phyloP scores from a whole-genome alignment of 805 yeast species.

The Helenozyma baotianmanensis region DNA sequence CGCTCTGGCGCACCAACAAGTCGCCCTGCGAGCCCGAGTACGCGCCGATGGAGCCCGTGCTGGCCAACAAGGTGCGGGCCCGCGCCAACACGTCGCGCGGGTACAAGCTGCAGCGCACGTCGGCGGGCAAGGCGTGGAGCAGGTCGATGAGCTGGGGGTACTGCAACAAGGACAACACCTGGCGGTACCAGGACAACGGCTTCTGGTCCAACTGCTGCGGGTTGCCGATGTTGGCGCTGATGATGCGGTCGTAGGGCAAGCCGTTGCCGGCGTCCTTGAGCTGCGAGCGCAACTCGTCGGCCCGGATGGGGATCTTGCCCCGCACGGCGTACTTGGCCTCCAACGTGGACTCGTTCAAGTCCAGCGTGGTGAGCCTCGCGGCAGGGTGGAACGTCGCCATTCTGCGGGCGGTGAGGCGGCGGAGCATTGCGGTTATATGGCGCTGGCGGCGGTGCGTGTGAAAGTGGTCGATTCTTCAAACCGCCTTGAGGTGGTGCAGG shows the following conservation, averaged over 20 bases:
- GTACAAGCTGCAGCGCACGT: conserved; percentile 26
- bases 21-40: conserved; percentile 94
- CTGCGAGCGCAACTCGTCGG: conserved; percentile 70
- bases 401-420: too few relatives aligned
- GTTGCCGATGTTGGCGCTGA: conserved; percentile 93
- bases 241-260: conserved; percentile 71
- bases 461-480: too few relatives aligned
- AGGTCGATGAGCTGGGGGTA: conserved; percentile 62
- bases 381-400: conserved; percentile 16
- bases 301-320: conserved; percentile 89
- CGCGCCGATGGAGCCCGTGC: conserved; percentile 86
- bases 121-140: conserved; percentile 18
- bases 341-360: conserved; percentile 69
- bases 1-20: conserved; percentile 61
- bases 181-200: conserved; percentile 94
- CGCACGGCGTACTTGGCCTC: conserved; percentile 95
- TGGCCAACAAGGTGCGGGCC: conserved; percentile 55
- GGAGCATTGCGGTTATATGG: too few relatives aligned
- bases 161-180: conserved; percentile 80
- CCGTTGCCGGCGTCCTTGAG: conserved; percentile 50
- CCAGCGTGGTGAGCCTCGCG: conserved; percentile 23
- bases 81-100: conserved; percentile 72
- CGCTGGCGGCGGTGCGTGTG: too few relatives aligned
- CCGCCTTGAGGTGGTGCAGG: too few relatives aligned
- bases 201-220: conserved; percentile 95